phyloP scores from a whole-genome alignment of 2,329 filamentous ascomycete genomes.

The Arthrobotrys conoides region DNA sequence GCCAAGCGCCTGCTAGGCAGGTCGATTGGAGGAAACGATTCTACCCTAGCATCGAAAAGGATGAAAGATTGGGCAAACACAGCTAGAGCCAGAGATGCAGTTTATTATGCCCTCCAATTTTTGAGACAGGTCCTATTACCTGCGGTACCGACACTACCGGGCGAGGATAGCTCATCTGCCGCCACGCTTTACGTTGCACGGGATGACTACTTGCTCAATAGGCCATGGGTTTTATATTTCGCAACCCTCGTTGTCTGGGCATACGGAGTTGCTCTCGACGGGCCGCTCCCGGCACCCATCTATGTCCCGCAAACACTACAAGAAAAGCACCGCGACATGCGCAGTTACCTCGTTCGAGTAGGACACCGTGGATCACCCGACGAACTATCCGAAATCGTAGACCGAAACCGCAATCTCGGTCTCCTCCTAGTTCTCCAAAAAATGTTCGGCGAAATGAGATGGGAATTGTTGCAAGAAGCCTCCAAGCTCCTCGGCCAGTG shows the following conservation, averaged over 20 bases:
- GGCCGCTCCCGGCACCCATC: conserved; percentile 73
- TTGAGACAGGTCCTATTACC: conserved; percentile 85
- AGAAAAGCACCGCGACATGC: conserved; percentile 83
- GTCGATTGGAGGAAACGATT: conserved; percentile 85
- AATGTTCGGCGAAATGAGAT: conserved; percentile 84
- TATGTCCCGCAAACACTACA: conserved; percentile 73
- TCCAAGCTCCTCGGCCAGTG: conserved; percentile 72
- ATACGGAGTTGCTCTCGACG: conserved; percentile 92
- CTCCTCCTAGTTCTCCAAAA: conserved; percentile 85
- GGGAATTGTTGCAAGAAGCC: conserved; percentile 93
- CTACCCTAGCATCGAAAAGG: conserved; percentile 81
- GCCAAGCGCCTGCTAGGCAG: conserved; percentile 87
- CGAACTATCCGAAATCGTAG: conserved; percentile 79
- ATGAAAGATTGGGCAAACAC: conserved; percentile 92
- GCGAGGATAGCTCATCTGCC: conserved; percentile 67
- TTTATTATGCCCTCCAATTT: conserved; percentile 92
- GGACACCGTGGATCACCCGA: conserved; percentile 81
- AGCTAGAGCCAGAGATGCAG: conserved; percentile 88
- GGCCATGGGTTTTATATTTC: conserved; percentile 96
- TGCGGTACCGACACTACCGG: conserved; percentile 66
- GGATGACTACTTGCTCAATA: conserved; percentile 89
- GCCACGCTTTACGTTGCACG: conserved; percentile 80
- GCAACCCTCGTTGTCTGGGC: conserved; percentile 93
- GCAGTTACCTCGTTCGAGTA: conserved; percentile 80
- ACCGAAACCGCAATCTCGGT: conserved; percentile 86